Evolutionary conservation across 768 basidiomycete genomes (phyloP), one percentile per base, ranked within the genome.

Genomic region (Auricularia auricula-judae): DNA sequence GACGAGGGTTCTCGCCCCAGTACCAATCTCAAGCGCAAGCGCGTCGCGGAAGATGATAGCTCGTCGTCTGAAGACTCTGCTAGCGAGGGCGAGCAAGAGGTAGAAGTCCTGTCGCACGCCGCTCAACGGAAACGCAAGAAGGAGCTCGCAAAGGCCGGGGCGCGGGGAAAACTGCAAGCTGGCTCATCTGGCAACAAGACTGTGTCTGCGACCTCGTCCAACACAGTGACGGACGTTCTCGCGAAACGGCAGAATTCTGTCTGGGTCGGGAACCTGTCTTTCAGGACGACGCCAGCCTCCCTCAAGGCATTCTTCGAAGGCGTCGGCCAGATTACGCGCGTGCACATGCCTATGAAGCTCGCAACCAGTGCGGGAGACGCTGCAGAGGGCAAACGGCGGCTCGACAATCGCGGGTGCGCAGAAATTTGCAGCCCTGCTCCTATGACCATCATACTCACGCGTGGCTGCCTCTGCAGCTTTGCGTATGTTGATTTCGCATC

Each of bases 401-500:
- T 78, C 67, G 87, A 91, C 73, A 94, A 92, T 74, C 81, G 86
- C 71, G 92, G 92, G 92, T 91, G 63, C 69, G 86, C 78, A 11
- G 36, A 21, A 51, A 42, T 42, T 7, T 42, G 39, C 39, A 42
- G 7, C 39, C 39, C 39, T 42, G 39, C 39, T 14, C 39, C 39
- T 42, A 42, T 42, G 39, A 42, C 39, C 39, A 42, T 14, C 10
- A 66, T 63, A n/a, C 67, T 68, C 54, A 66, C 67, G 68, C 63
- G 56, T 66, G 36, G 29, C 43, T n/a, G 51, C 36, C 47, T 60
- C 62, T 65, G 43, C 16, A 98, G 96, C 44, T 99, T 93, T 74
- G 97, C 97, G 43, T 98, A 98, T 77, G 89, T 98, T 65, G 96
- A 98, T 76, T 97, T 98, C 73, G 81, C 85, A 2, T 87, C 87